These are phyloP conservation scores for Termitomyces sp. DNA, from an alignment of 768 basidiomycete genomes.

Conservation along the genomic window DNA sequence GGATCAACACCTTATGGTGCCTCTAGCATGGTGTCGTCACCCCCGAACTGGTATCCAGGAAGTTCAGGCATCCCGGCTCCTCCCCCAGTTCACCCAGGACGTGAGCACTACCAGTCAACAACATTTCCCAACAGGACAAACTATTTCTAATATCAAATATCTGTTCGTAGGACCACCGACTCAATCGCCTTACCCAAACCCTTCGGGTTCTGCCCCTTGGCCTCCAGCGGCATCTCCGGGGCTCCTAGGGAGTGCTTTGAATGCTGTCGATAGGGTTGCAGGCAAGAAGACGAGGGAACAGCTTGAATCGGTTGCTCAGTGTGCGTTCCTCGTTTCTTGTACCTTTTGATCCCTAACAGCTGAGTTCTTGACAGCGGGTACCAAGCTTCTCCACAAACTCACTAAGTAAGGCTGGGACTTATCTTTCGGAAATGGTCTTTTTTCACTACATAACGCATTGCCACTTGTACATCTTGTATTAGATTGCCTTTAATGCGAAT, in stretches of 20 bases:
- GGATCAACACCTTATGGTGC: constrained; percentile 7
- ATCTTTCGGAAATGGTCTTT: not conserved
- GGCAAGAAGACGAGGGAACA: constrained; percentile 48
- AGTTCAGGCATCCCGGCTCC: constrained; percentile 19
- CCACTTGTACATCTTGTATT: not conserved
- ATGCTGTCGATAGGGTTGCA: constrained; percentile 53
- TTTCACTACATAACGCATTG: not conserved
- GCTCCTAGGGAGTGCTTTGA: constrained; percentile 40
- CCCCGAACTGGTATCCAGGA: constrained; percentile 19
- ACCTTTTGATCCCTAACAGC: constrained; percentile 11
- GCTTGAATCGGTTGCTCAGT: constrained; percentile 49
- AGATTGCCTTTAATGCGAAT: too few species aligned
- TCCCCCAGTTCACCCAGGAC: constrained; percentile 28
- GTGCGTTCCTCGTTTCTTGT: constrained; percentile 34
- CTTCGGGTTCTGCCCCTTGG: constrained; percentile 21
- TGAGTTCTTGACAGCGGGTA: constrained; percentile 25
- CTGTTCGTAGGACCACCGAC: constrained; percentile 21
- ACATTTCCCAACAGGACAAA: not conserved
- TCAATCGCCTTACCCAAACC: constrained; percentile 18
- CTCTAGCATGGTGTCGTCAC: constrained; percentile 14
- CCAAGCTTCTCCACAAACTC: constrained; percentile 32
- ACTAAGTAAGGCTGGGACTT: constrained; percentile 6
- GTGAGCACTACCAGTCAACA: constrained; percentile 26
- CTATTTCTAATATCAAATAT: constrained; percentile 3
- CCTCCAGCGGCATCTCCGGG: constrained; percentile 27